These are phyloP conservation scores for Phoma sp. DNA, from an alignment of 2,329 filamentous ascomycete genomes.

Conservation along the genomic window DNA sequence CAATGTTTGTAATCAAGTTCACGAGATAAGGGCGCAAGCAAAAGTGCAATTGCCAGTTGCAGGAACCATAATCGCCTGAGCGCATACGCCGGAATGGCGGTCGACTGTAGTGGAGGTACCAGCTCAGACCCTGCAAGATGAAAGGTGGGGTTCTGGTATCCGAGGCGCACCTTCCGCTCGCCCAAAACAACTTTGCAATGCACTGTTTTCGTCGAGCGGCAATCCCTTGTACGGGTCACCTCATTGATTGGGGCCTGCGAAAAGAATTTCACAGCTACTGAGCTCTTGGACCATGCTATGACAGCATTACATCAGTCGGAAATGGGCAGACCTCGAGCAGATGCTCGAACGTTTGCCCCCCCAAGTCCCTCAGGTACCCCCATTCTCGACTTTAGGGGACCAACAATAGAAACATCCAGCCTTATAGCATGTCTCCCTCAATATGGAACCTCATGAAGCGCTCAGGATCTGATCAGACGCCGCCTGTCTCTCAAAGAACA, in stretches of 20 bases:
- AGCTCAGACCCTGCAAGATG: slow-evolving; percentile 9
- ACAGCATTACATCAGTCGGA: slow-evolving; percentile 24
- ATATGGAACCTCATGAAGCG: slow-evolving; percentile 48
- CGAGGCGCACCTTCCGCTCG: slow-evolving; percentile 23
- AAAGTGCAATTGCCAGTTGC: background rate
- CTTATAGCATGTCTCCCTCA: slow-evolving; percentile 44
- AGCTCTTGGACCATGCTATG: slow-evolving; percentile 19
- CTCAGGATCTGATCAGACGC: slow-evolving; percentile 21
- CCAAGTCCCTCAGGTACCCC: slow-evolving; percentile 29
- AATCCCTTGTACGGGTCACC: slow-evolving; percentile 33
- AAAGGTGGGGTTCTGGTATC: slow-evolving; percentile 35
- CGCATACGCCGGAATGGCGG: background rate
- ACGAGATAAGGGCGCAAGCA: slow-evolving; percentile 4
- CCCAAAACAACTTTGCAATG: slow-evolving; percentile 20
- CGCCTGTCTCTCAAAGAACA: slow-evolving; percentile 28
- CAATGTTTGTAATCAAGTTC: background rate
- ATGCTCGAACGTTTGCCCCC: slow-evolving; percentile 28
- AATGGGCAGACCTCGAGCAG: slow-evolving; percentile 35
- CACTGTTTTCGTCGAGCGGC: slow-evolving; percentile 12
- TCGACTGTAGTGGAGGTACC: slow-evolving; percentile 2
- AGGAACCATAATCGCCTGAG: background rate
- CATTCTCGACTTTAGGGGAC: slow-evolving; percentile 39
- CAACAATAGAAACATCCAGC: slow-evolving; percentile 9
- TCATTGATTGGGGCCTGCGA: slow-evolving; percentile 26
- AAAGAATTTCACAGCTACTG: slow-evolving; percentile 25